Base-by-base conservation (phyloP, 2,329 filamentous ascomycete genomes). In the Neofusicoccum sp. region DNA sequence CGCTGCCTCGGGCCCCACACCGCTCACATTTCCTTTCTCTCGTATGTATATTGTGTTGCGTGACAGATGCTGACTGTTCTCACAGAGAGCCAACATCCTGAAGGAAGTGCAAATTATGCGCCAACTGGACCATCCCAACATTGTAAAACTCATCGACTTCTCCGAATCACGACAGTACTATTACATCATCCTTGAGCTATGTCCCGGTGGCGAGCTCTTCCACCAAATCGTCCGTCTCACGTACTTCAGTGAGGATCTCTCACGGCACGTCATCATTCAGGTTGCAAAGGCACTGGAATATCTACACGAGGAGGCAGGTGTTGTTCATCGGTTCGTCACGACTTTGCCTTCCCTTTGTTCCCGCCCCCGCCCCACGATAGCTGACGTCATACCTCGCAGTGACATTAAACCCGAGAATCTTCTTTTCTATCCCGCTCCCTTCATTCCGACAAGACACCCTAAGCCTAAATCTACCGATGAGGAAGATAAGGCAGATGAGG, bases 31-130 rank as follows among this genome's bases (percentile, higher is more conserved):
- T 65, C 60, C 59, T 61, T 56, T 64, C 56, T 61, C 63, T 56
- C 56, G 56, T 68, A 49, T 28, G 44, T 50, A 47, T 45, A 16
- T 58, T 59, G 54, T 37, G 34, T 29, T 43, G 34, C 29, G 29
- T 43, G 67, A 69, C 69, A 71, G 65, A 66, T 65, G 74, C 80
- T 82, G 74, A 82, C 79, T 72, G 77, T 73, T 70, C 69, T 66
- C 31, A 16, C 77, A 99, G 95, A 87, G 95, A 80, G 92, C 94
- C 67, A 99, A 98, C 73, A 98, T 99, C 68, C 81, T 99, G 66
- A 99, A 99, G 80, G 95, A 99, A 78, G 95, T 99, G 12, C 92
- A 97, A 73, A 99, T 99, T 70, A 99, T 99, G 94, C 92, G 93
- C 67, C 91, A 96, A 72, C 84, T 99, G 52, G 93, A 98, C 68